Evolutionary conservation across 805 yeast species (phyloP).

Genomic region (Ogataea trehaloabstinens): DNA sequence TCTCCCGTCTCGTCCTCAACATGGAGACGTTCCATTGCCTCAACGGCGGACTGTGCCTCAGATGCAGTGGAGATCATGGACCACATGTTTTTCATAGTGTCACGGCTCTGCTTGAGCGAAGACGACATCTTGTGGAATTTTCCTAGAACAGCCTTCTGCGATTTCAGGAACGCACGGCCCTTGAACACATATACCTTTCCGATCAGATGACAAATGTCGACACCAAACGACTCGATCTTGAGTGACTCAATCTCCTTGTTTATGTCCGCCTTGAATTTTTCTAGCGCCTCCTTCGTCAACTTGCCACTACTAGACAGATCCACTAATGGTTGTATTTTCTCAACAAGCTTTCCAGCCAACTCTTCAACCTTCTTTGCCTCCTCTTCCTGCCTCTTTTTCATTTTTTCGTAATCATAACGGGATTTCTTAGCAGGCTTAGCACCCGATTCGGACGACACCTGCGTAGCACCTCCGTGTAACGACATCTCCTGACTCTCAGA

Average conservation of each 20-base stretch:
- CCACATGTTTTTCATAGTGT: conserved; percentile 69
- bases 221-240: conserved; percentile 82
- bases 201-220: conserved; percentile 73
- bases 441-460: conserved; percentile 2
- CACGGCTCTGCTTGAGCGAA: conserved; percentile 70
- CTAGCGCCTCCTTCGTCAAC: conserved; percentile 43
- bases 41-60: conserved; percentile 78
- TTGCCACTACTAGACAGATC: conserved; percentile 36
- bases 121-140: conserved; percentile 51
- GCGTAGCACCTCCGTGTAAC: conserved; percentile 9
- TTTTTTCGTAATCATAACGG: conserved; percentile 21
- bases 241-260: conserved; percentile 79
- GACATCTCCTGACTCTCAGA: conserved; percentile 15
- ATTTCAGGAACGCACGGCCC: conserved; percentile 61
- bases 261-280: conserved; percentile 59
- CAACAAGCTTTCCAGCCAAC: conserved; percentile 54
- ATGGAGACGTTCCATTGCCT: conserved; percentile 67
- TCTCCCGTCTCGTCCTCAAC: conserved; percentile 36
- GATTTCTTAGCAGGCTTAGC: neutral
- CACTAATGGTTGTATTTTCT: conserved; percentile 38
- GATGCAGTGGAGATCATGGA: conserved; percentile 69
- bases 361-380: conserved; percentile 51
- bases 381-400: conserved; percentile 31
- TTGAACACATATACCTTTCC: conserved; percentile 69
- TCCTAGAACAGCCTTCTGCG: conserved; percentile 71